A percentile compares a stretch with the other conserved stretches of the same genome.
These are phyloP conservation scores for Botryotinia narcissicola DNA, from an alignment of 2,329 filamentous ascomycete genomes.

Conservation along the genomic window DNA sequence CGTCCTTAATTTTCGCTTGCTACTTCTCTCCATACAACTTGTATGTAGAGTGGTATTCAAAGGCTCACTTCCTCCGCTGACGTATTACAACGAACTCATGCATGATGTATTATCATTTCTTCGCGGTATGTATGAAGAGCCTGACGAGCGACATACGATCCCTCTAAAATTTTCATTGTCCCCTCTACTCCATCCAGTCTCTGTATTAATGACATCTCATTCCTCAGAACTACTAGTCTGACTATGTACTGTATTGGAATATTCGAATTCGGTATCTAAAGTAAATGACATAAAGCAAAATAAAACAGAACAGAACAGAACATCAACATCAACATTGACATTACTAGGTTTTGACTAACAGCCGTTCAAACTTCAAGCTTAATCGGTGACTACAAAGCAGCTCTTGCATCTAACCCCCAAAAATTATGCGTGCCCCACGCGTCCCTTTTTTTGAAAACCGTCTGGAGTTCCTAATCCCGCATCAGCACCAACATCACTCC, in stretches of 20 bases:
- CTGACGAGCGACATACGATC: background rate
- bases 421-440: background rate
- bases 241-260: background rate
- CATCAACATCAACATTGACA: background rate
- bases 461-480: background rate
- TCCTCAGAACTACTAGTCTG: background rate
- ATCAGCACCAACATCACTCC: background rate
- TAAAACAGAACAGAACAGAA: background rate
- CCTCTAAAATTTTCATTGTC: background rate
- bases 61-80: background rate
- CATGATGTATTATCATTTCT: background rate
- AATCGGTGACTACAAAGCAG: background rate
- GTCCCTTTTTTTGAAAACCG: background rate
- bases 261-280: background rate
- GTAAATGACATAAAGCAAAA: background rate
- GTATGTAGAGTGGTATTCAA: background rate
- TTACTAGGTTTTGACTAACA: background rate
- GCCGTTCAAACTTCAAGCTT: background rate
- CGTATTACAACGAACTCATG: background rate
- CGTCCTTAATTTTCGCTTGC: background rate
- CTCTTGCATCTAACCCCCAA: background rate
- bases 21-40: background rate
- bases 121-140: background rate
- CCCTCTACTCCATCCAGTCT: background rate
- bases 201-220: background rate